Base-by-base conservation (phyloP, 2,329 filamentous ascomycete genomes). In the Venturia aucupariae region DNA sequence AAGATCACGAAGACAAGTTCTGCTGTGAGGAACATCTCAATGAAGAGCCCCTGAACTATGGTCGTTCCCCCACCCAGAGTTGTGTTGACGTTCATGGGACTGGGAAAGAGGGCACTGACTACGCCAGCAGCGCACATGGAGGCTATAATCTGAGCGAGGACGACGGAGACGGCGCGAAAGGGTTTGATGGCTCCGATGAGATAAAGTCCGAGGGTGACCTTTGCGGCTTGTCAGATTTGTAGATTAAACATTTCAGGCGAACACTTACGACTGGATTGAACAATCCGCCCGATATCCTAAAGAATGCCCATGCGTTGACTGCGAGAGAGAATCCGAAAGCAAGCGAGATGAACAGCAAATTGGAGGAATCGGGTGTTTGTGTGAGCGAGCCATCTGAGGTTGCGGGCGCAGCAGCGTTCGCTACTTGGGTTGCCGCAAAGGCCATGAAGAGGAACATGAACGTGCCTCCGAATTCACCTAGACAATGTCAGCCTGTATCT, bases 21-120 rank as follows among this genome's bases (percentile, higher is more conserved):
- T 13, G 78, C 76, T 2, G 80, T 81, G 19, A 81, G 71, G 38
- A 82, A 72, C 67, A 79, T 79, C 67, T 82, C 80, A 46, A 82
- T 79, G 65, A 82, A 77, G 27, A 81, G 71, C n/a, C 79, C 80
- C 67, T 80, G 79, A 1, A 74, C 76, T 2, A 77, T 66, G 15
- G 73, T 74, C 1, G 77, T 76, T 6, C 75, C 75, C 24, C 72
- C 74, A 41, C 74, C 73, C 1, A 81, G 73, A 0, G 71, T 74
- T 7, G 79, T 81, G 11, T 72, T 71, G 1, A 79, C 75, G 48
- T 76, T 76, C 48, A 81, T 73, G 7, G 72, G 70, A 54, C 78
- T 78, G 1, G 77, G 77, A 67, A 81, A 80, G 0, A 82, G 70
- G 64, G 69, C 75, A 3, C 70, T 69, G 2, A 80, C 78, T 8